These are phyloP conservation scores for Talaromyces borbonicus DNA, from an alignment of 495 filamentous ascomycete genomes.

Conservation along the genomic window DNA sequence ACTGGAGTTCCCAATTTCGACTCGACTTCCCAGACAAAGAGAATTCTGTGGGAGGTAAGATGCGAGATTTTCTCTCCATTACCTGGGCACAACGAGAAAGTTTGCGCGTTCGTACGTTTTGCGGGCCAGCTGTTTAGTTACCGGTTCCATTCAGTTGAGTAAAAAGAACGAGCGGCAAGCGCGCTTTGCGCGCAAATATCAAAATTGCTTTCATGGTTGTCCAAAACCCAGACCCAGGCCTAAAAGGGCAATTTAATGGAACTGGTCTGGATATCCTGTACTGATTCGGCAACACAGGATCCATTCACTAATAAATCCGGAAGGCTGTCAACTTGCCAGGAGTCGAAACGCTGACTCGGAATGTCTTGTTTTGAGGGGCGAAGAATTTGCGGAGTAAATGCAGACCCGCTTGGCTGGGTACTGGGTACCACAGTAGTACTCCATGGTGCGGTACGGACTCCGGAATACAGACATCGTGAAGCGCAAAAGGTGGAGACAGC, in stretches of 20 bases:
- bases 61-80: too few species aligned
- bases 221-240: background rate
- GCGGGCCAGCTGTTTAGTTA: too few species aligned
- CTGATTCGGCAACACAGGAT: too few species aligned
- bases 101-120: too few species aligned
- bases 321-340: constrained; percentile 3
- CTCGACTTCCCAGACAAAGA: too few species aligned
- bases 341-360: background rate
- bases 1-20: background rate
- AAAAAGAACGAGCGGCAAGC: constrained; percentile 33
- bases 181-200: constrained; percentile 35
- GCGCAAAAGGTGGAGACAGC: constrained; percentile 1
- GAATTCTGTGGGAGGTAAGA: too few species aligned
- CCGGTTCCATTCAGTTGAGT: too few species aligned
- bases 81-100: too few species aligned
- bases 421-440: too few species aligned
- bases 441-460: too few species aligned
- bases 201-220: constrained; percentile 8
- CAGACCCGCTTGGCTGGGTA: constrained; percentile 7
- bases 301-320: background rate
- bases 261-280: background rate
- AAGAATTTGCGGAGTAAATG: constrained; percentile 3
- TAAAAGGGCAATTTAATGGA: background rate
- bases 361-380: background rate
- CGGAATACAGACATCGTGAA: background rate